These are phyloP conservation scores for Fraxinus baroniana DNA, from an alignment of 305 asterid species.

Conservation along the genomic window DNA sequence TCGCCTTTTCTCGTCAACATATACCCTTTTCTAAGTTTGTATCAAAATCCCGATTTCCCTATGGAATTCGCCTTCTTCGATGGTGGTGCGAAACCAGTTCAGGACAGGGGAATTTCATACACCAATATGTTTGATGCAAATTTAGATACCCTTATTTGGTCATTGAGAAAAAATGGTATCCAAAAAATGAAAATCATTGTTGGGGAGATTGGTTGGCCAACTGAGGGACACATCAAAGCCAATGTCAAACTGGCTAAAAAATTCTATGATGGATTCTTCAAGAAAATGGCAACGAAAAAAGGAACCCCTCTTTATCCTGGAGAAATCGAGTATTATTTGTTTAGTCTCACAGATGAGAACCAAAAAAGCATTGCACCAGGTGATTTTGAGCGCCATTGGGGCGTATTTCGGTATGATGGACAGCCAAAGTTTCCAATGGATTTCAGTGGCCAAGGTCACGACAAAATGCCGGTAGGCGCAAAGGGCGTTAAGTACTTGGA, in stretches of 20 bases:
- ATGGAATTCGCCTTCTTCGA: constrained; percentile 65
- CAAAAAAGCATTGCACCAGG: constrained; percentile 62
- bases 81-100: constrained; percentile 40
- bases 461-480: constrained; percentile 46
- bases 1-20: constrained; percentile 70
- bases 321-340: constrained; percentile 48
- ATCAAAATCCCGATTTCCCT: constrained; percentile 48
- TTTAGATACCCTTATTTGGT: constrained; percentile 57
- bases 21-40: constrained; percentile 71
- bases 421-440: constrained; percentile 57
- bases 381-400: constrained; percentile 78
- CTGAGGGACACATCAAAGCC: constrained; percentile 48
- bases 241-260: constrained; percentile 38
- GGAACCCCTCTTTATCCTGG: constrained; percentile 57
- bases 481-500: constrained; percentile 46
- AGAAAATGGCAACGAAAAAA: constrained; percentile 50
- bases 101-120: constrained; percentile 44
- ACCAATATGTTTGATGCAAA: constrained; percentile 67
- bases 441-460: constrained; percentile 43
- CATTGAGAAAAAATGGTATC: constrained; percentile 40
- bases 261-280: constrained; percentile 57
- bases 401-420: constrained; percentile 59
- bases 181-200: constrained; percentile 37
- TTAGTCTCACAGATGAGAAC: constrained; percentile 66
- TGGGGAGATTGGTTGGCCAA: constrained; percentile 86